A percentile compares a stretch with the other conserved stretches of the same genome.
These are phyloP conservation scores for Diaporthe citri DNA, from an alignment of 2,329 filamentous ascomycete species.

Conservation along the genomic window DNA sequence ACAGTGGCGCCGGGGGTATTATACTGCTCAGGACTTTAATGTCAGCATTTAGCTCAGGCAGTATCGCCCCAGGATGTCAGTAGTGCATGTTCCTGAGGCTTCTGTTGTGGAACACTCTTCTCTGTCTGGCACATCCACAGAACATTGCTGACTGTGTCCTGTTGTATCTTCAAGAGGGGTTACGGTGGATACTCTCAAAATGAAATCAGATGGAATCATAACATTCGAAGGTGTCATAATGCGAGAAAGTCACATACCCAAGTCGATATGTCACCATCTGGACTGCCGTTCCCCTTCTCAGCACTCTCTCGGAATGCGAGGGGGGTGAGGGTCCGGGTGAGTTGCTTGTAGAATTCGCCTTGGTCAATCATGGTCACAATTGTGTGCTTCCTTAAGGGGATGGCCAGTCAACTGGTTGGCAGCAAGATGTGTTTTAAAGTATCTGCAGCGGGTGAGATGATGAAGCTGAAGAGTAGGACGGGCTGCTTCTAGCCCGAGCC, in stretches of 20 bases:
- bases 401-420: too few species aligned
- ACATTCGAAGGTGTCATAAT: too few species aligned
- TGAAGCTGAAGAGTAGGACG: neutral
- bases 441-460: neutral
- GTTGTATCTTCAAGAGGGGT: too few species aligned
- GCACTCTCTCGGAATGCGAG: neutral
- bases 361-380: conserved; percentile 28
- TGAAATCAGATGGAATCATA: too few species aligned
- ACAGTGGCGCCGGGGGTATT: conserved; percentile 32
- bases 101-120: neutral
- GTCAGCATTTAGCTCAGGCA: neutral
- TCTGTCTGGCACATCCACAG: too few species aligned
- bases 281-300: neutral
- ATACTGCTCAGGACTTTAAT: neutral
- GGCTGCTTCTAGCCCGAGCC: conserved; percentile 1
- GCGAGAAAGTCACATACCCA: conserved; percentile 9
- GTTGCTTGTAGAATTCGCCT: conserved; percentile 11
- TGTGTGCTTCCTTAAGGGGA: neutral
- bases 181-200: too few species aligned
- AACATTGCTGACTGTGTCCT: too few species aligned
- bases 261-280: neutral
- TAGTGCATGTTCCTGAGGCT: neutral
- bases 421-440: neutral
- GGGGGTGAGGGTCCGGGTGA: conserved; percentile 26
- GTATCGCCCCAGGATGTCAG: neutral